Base-by-base conservation (phyloP, 371 early-diverging fungal species). In the Dichotomocladium elegans region DNA sequence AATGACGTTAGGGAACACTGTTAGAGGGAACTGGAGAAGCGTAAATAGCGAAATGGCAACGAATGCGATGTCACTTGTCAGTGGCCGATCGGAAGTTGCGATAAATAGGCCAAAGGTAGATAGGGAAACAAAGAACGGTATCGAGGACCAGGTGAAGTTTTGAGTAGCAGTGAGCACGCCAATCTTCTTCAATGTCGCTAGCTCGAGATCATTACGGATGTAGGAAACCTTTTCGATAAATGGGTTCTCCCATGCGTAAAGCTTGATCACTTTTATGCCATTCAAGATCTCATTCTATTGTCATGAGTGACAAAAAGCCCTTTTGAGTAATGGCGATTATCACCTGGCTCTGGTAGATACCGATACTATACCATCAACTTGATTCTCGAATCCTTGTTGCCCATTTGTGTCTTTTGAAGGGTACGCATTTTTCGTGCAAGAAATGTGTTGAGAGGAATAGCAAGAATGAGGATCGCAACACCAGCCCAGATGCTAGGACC, bases 211-310 rank as follows among this genome's bases (percentile, higher is more conserved):
- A 43, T 95, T 88, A 53, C 98, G 84, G 22, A 95, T 81, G 29
- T 76, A 76, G 41, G 73, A 64, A 22, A 95, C 62, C 52, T 72
- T 68, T 60, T 85, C 62, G 54, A 80, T 66, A 46, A 91, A 89
- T 8, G 84, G 68, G 6, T 54, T 55, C 63, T 89, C 90, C 90
- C 91, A 92, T 4, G 88, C 87, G 54, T 90, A 90, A 17, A 91
- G 68, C 68, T 95, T 95, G 68, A 95, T 89, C 27, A 94, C 92
- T 60, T 92, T 91, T 61, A 96, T 96, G 11, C 95, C 96, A 52
- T 87, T 88, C 52, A 98, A 67, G 7, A 95, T 68, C 74, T 98
- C 98, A 69, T 96, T 74, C 65, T 64, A 35, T 12, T n/a, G n/a
- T 12, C 35, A 35, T 6, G 35, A 35, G 10, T 3, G 28, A n/a